These are phyloP conservation scores for Penicillium sp. DNA, from an alignment of 2,329 filamentous ascomycete genomes.

Conservation along the genomic window DNA sequence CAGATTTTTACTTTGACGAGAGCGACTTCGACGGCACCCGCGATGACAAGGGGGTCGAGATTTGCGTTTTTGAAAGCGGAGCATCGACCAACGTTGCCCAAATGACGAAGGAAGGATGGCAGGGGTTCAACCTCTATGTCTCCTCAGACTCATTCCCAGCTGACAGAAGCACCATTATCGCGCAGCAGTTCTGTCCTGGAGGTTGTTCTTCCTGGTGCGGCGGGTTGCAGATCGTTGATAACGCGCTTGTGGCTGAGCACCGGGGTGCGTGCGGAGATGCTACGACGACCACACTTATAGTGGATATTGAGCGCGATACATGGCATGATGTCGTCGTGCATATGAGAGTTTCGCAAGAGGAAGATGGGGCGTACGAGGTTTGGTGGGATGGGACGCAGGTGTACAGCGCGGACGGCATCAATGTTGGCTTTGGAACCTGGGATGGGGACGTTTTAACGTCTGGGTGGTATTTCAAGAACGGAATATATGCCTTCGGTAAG, in stretches of 20 bases:
- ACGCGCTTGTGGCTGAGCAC: constrained; percentile 3
- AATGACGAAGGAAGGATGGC: constrained; percentile 13
- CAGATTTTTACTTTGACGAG: constrained; percentile 1
- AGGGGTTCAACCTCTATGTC: constrained; percentile 4
- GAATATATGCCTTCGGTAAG: constrained; percentile 8
- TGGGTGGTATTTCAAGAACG: constrained; percentile 12
- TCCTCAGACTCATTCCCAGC: constrained; percentile 1
- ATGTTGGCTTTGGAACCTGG: constrained; percentile 9
- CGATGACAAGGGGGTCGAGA: constrained; percentile 4
- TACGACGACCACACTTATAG: background rate
- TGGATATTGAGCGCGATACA: constrained; percentile 1
- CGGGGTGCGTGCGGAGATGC: background rate
- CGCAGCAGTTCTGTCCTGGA: constrained; percentile 11
- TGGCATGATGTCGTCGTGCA: constrained; percentile 3
- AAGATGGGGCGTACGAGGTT: constrained; percentile 5
- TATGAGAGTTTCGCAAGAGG: background rate
- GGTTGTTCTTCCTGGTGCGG: constrained; percentile 11
- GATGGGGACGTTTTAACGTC: background rate
- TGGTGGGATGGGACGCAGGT: constrained; percentile 12
- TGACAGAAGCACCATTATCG: constrained; percentile 8
- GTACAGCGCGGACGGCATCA: background rate
- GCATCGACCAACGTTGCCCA: constrained; percentile 2
- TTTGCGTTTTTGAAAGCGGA: constrained; percentile 6
- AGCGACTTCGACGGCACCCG: constrained; percentile 1
- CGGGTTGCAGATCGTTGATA: background rate